Base-by-base conservation (phyloP, 345 rosid species). In the Rhizophora apiculata region DNA sequence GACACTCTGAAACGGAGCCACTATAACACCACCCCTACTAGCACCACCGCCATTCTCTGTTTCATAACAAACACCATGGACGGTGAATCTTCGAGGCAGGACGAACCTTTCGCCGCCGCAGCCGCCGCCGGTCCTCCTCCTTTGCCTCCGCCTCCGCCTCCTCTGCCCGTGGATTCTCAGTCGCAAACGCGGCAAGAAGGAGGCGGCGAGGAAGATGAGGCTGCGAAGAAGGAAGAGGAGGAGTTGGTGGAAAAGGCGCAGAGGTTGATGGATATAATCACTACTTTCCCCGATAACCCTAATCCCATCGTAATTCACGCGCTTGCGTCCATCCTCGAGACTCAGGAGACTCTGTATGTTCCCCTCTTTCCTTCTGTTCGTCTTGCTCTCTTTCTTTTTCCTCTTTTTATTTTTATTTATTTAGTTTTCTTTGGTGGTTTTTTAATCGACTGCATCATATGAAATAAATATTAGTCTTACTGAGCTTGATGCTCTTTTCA, bases 321-420 rank as follows among this genome's bases (percentile, higher is more conserved):
- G 18, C 96, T 95, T 31, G 76, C 96, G 20, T 85, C 88, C 32
- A 84, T 95, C 61, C 89, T 95, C 20, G 98, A 95, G 77, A 73
- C 87, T 29, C 94, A 95, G 73, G 99, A 95, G 85, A 75, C 88
- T 59, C 75, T 81, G 99, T 95, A 82, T 55, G 83, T 37, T 58
- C 13, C 53, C 52, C 64, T 39, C 24, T 65, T 31, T 65, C 62
- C 21, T 51, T 30, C 63, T 71, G 49, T 13, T 43, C 49, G 3
- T 8, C 34, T 39, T 60, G 21, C 61, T 65, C 39, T 16, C 22
- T 67, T 46, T 32, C 21, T 24, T 53, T 51, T 16, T 18, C 2
- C 51, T 21, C 16, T 15, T 67, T 21, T 10, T 19, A 32, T 21
- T 31, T 8, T 13, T 26, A 21, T 57, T 21, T 1, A 27, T 70